Conservation (phyloP, 495 filamentous ascomycete genomes). For the Podospora appendiculata region DNA sequence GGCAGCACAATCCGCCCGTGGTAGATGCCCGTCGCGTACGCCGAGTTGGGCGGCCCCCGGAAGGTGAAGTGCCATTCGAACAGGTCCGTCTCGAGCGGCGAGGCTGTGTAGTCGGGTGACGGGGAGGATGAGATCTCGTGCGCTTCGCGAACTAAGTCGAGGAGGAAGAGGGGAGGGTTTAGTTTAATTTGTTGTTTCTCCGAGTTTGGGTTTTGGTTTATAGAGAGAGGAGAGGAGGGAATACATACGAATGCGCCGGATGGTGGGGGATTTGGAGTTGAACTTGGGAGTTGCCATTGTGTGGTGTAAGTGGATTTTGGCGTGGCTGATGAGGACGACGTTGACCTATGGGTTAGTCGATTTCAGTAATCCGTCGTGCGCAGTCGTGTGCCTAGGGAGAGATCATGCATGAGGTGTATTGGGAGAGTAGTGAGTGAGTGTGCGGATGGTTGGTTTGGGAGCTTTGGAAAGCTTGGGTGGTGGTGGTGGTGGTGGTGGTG, state of each 20-base stretch:
- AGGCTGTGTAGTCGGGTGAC: constrained; percentile 73
- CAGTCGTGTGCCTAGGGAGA: too few relatives aligned
- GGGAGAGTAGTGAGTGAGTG: too few relatives aligned
- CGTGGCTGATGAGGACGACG: too few relatives aligned
- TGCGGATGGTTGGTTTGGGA: too few relatives aligned
- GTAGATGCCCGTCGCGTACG: constrained; percentile 77
- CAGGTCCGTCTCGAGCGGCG: constrained; percentile 77
- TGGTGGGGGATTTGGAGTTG: constrained; percentile 73
- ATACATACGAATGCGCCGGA: constrained; percentile 63
- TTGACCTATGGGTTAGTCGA: too few relatives aligned
- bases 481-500: too few relatives aligned
- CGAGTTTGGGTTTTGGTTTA: neutral
- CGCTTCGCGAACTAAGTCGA: constrained; percentile 85
- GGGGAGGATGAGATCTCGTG: constrained; percentile 70
- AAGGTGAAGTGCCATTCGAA: constrained; percentile 99
- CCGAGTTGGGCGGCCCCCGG: constrained; percentile 73
- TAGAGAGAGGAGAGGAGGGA: constrained; percentile 1
- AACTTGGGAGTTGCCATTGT: constrained; percentile 36
- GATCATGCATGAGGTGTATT: too few relatives aligned
- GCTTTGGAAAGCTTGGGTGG: too few relatives aligned
- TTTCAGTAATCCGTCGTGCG: too few relatives aligned
- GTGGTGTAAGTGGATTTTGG: too few relatives aligned
- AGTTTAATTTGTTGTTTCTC: neutral
- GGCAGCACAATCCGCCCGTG: constrained; percentile 94
- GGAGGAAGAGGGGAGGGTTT: constrained; percentile 10